phyloP scores from a whole-genome alignment of 257 asterid genomes.

The Cordia subcordata region DNA sequence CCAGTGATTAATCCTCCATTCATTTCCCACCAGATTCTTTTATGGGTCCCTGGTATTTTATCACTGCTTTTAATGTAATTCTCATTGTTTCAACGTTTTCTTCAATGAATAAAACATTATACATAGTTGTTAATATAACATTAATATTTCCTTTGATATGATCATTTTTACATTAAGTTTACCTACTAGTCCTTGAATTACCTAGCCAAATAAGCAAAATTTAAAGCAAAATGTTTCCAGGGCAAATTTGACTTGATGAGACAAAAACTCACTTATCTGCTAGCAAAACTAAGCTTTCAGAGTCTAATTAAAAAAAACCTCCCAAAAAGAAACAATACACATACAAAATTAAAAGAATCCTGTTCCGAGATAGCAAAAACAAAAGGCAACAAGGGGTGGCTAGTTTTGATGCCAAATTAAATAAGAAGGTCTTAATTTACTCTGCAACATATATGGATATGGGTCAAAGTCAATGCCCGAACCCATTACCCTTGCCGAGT shows the following conservation, averaged over 20 bases:
- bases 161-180: too few relatives aligned
- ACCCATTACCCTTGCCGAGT: conserved; percentile 48
- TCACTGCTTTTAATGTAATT: neutral
- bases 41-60: neutral
- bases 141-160: too few relatives aligned
- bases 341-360: neutral
- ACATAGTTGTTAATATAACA: neutral
- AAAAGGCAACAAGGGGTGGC: neutral
- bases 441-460: neutral
- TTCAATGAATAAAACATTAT: too few relatives aligned
- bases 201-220: too few relatives aligned
- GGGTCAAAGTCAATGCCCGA: conserved; percentile 71
- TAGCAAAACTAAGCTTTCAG: neutral
- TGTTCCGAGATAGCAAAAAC: neutral
- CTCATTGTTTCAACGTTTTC: neutral
- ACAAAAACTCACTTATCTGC: neutral
- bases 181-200: too few relatives aligned
- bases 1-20: neutral
- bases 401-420: neutral
- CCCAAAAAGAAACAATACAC: neutral
- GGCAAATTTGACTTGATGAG: neutral
- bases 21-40: neutral
- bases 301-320: neutral
- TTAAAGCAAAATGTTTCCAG: neutral
- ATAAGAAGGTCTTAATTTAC: conserved; percentile 26